A percentile compares a stretch with the other conserved stretches of the same genome.
Conservation (phyloP, 352 stramenopile genomes). For the Pythium dissotocum region DNA sequence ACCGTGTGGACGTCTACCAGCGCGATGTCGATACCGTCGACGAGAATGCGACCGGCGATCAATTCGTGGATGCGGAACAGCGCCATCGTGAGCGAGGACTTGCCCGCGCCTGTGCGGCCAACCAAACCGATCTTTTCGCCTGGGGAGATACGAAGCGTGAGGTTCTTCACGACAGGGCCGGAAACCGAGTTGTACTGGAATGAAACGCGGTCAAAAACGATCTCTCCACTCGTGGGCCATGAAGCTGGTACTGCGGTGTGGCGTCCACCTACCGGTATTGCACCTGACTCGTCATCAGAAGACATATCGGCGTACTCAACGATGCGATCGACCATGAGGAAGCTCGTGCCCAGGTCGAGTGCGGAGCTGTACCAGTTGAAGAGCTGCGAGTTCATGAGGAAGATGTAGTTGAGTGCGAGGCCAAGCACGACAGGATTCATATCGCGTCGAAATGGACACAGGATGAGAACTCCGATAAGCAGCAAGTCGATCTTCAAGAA, state of each 20-base stretch:
- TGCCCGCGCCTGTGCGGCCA: conserved; percentile 52
- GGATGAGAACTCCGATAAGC: conserved; percentile 22
- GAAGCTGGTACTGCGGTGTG: not conserved
- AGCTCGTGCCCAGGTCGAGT: conserved; percentile 48
- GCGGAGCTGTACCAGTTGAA: conserved; percentile 47
- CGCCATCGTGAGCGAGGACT: conserved; percentile 24
- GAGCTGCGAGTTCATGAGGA: conserved; percentile 28
- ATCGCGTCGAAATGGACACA: conserved; percentile 16
- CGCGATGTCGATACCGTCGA: conserved; percentile 36
- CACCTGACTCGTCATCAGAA: conserved; percentile 28
- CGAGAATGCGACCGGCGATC: conserved; percentile 22
- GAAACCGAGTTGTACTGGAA: conserved; percentile 27
- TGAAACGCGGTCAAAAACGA: conserved; percentile 31
- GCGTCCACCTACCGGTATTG: conserved; percentile 26
- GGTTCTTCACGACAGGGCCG: conserved; percentile 14
- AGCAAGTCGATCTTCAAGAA: conserved; percentile 28
- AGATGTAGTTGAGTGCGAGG: conserved; percentile 73
- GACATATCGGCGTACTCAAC: conserved; percentile 21
- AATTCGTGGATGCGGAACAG: conserved; percentile 29
- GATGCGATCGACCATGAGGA: conserved; percentile 27
- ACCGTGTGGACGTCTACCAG: conserved; percentile 17
- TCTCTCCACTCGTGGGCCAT: conserved; percentile 16
- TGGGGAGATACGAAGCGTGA: conserved; percentile 46
- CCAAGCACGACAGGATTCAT: conserved; percentile 53
- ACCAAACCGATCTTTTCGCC: conserved; percentile 73